Evolutionary conservation across 129 eudicot species (phyloP).

Genomic region (Logfia minima): DNA sequence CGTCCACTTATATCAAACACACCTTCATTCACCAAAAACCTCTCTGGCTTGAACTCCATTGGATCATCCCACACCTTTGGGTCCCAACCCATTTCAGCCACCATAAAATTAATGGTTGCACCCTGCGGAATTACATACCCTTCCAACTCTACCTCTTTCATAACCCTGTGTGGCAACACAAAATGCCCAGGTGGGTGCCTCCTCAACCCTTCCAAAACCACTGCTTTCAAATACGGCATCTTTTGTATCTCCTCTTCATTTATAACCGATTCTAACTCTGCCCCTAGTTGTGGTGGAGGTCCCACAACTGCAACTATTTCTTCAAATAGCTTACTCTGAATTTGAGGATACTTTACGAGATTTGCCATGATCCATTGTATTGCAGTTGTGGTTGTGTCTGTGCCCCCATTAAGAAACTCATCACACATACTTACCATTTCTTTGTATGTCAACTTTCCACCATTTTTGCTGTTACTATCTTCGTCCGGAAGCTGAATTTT

Average conservation of each 20-base stretch:
- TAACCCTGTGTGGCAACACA: slow-evolving; percentile 48
- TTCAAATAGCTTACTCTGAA: slow-evolving; percentile 53
- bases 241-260: slow-evolving; percentile 24
- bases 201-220: slow-evolving; percentile 31
- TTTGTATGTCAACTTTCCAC: slow-evolving; percentile 34
- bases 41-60: slow-evolving; percentile 30
- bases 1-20: slow-evolving; percentile 51
- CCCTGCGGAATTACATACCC: slow-evolving; percentile 46
- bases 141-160: slow-evolving; percentile 40
- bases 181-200: slow-evolving; percentile 46
- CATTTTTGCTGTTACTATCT: not conserved
- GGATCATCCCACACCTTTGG: slow-evolving; percentile 34
- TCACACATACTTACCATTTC: slow-evolving; percentile 53
- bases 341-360: slow-evolving; percentile 24
- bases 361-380: slow-evolving; percentile 37
- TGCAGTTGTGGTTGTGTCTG: slow-evolving; percentile 28
- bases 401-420: slow-evolving; percentile 52
- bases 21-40: slow-evolving; percentile 24
- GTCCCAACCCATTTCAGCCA: slow-evolving; percentile 35
- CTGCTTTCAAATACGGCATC: slow-evolving; percentile 28
- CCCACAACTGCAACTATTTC: slow-evolving; percentile 50
- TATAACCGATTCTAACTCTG: slow-evolving; percentile 19
- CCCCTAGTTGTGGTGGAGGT: slow-evolving; percentile 12
- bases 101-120: slow-evolving; percentile 29
- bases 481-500: slow-evolving; percentile 21